phyloP scores from a whole-genome alignment of 2,329 filamentous ascomycete genomes.

The Pseudogymnoascus sp. region DNA sequence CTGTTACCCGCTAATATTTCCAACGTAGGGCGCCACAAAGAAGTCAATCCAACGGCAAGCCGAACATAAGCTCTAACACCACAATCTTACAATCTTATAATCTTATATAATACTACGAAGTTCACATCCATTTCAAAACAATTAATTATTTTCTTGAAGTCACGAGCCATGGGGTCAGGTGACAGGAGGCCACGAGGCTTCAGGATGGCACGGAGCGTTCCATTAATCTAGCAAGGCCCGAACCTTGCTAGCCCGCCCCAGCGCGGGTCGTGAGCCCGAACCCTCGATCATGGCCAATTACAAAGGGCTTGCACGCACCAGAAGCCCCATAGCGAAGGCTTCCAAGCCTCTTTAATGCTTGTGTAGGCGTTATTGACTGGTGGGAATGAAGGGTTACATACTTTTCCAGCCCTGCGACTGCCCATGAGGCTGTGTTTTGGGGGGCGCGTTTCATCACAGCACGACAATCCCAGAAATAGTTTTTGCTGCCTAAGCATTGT shows the following conservation, averaged over 20 bases:
- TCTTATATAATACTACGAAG: neutral
- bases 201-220: neutral
- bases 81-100: too few relatives aligned
- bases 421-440: neutral
- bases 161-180: neutral
- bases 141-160: neutral
- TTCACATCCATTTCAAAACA: neutral
- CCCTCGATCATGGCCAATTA: neutral
- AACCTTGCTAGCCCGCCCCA: neutral
- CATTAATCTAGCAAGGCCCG: neutral
- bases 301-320: neutral
- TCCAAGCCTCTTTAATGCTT: neutral
- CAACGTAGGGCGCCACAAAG: too few relatives aligned
- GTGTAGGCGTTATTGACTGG: neutral
- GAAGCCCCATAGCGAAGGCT: neutral
- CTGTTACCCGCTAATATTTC: too few relatives aligned
- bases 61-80: too few relatives aligned
- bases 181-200: neutral
- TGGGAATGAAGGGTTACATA: neutral
- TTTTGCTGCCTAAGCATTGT: neutral
- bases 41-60: too few relatives aligned
- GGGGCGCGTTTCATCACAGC: neutral
- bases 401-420: neutral
- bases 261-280: neutral
- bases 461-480: neutral